These are phyloP conservation scores for Diphasiastrum complanatum DNA, from an alignment of 83 land plant genomes.

Conservation along the genomic window DNA sequence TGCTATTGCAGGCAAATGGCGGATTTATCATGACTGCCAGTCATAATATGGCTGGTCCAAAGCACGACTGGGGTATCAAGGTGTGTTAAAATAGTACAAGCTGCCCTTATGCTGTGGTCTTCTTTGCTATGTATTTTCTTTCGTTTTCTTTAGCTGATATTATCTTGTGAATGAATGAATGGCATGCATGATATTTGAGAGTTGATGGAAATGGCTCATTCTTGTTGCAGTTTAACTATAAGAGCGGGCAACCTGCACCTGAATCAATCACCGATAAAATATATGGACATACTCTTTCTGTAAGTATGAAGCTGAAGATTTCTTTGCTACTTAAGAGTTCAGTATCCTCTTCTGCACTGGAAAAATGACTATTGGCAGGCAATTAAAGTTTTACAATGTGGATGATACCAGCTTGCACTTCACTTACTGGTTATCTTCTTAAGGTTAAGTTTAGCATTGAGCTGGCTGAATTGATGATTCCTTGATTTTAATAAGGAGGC, in stretches of 20 bases:
- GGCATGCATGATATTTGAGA: background rate
- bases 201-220: slow-evolving; percentile 3
- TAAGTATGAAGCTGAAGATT: slow-evolving; percentile 41
- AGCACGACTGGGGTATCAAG: slow-evolving; percentile 93
- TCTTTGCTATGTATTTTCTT: background rate
- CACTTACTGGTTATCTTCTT: too few species aligned
- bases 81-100: slow-evolving; percentile 30
- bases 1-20: slow-evolving; percentile 71
- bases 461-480: too few species aligned
- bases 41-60: slow-evolving; percentile 97
- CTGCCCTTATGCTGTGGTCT: background rate
- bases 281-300: slow-evolving; percentile 81
- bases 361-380: too few species aligned
- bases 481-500: too few species aligned
- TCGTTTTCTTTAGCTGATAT: background rate
- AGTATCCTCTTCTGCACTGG: too few species aligned
- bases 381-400: too few species aligned
- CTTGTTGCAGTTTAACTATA: slow-evolving; percentile 66
- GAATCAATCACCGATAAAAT: slow-evolving; percentile 92
- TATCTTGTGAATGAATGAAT: background rate
- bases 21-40: slow-evolving; percentile 99
- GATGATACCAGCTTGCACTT: too few species aligned
- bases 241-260: slow-evolving; percentile 96
- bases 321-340: too few species aligned
- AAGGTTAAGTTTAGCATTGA: too few species aligned